Conservation (phyloP, 805 yeast genomes). For the Sugiyamaella valdiviana region DNA sequence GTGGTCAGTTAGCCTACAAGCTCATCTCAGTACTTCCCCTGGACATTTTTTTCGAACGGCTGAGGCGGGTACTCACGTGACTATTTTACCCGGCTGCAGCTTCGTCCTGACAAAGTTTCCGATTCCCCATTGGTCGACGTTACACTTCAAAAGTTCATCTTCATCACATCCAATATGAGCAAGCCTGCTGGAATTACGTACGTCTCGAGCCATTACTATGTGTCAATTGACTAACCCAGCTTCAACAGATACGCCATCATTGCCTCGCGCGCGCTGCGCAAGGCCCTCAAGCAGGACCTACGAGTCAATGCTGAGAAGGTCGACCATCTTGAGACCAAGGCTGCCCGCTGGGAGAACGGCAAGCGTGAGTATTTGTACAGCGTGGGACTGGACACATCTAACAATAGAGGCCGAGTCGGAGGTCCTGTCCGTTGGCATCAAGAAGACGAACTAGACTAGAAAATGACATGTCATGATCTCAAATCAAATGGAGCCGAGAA, state of each 20-base stretch:
- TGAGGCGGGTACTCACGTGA: background rate
- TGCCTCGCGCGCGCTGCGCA: constrained; percentile 84
- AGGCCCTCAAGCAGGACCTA: constrained; percentile 79
- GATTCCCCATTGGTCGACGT: background rate
- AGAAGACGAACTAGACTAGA: constrained; percentile 7
- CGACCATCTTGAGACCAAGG: constrained; percentile 67
- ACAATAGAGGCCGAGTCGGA: constrained; percentile 22
- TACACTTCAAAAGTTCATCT: background rate
- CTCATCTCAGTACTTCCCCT: background rate
- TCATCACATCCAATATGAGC: constrained; percentile 15
- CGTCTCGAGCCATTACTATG: constrained; percentile 10
- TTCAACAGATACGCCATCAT: constrained; percentile 86
- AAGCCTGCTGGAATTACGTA: constrained; percentile 33
- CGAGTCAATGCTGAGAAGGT: constrained; percentile 66
- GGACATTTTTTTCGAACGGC: background rate
- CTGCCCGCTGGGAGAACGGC: constrained; percentile 68
- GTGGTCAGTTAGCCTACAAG: too few species aligned
- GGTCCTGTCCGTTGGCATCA: constrained; percentile 18
- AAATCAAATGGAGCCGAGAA: background rate
- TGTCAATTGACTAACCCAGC: constrained; percentile 31
- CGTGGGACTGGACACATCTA: background rate
- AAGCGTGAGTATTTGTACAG: constrained; percentile 21
- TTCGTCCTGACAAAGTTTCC: background rate
- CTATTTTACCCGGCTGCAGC: background rate
- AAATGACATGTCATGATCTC: background rate